Conservation (phyloP, 148 eudicot genomes). For the Rhododendron williamsianum region DNA sequence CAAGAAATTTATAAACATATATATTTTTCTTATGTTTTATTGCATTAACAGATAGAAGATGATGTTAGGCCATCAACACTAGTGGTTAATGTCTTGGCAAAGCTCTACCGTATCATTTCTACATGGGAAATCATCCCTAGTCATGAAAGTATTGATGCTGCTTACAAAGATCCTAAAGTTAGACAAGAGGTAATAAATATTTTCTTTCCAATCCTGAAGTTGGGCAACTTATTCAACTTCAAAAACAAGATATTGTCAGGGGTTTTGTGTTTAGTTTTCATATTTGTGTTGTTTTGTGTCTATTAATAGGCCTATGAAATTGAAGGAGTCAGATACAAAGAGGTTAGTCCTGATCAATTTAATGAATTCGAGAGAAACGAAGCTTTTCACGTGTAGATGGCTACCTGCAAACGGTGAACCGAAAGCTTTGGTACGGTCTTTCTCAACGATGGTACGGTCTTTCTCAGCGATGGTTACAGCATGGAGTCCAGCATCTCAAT, state of each 20-base stretch:
- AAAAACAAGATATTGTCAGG: background rate
- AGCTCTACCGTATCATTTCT: constrained; percentile 45
- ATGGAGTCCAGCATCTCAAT: background rate
- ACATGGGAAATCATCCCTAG: constrained; percentile 76
- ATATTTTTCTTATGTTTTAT: background rate
- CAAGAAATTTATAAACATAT: background rate
- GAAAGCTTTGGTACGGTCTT: background rate
- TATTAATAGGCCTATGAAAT: background rate
- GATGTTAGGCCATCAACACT: constrained; percentile 50
- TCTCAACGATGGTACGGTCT: background rate
- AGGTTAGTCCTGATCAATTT: constrained; percentile 9
- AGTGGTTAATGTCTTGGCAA: constrained; percentile 35
- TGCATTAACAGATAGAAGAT: constrained; percentile 55
- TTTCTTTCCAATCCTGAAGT: no score
- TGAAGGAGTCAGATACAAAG: constrained; percentile 9
- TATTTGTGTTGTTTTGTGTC: background rate
- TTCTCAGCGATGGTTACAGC: background rate
- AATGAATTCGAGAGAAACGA: background rate
- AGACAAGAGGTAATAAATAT: constrained; percentile 41
- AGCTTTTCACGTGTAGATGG: background rate
- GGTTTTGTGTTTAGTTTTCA: background rate
- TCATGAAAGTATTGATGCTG: constrained; percentile 64
- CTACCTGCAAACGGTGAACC: background rate
- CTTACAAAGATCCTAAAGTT: constrained; percentile 47
- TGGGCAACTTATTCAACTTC: background rate